Conservation (phyloP, 805 yeast species). For the Candida andamanensis region DNA sequence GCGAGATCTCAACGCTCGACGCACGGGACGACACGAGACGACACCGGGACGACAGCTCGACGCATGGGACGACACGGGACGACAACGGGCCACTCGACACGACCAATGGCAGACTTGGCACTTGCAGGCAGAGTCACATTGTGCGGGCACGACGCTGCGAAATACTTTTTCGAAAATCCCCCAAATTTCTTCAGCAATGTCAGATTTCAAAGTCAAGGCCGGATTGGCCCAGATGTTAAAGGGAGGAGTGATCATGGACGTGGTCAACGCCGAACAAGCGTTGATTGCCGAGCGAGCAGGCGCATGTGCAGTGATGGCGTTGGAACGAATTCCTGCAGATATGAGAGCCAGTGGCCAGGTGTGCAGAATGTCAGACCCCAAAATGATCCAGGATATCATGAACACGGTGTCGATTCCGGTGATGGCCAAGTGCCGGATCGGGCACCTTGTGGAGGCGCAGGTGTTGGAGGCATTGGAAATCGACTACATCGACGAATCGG, state of each 20-base stretch:
- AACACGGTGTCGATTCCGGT: slow-evolving; percentile 66
- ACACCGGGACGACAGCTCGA: no score
- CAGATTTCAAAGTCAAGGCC: slow-evolving; percentile 51
- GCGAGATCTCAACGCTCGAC: no score
- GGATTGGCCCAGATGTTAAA: slow-evolving; percentile 85
- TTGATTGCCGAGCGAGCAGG: slow-evolving; percentile 76
- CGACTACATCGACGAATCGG: slow-evolving; percentile 81
- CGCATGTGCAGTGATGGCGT: slow-evolving; percentile 87
- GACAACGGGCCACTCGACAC: no score
- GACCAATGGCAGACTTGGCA: no score
- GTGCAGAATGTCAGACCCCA: slow-evolving; percentile 82
- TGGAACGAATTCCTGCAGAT: slow-evolving; percentile 81
- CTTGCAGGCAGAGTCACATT: no score
- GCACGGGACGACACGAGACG: no score
- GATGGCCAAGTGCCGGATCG: slow-evolving; percentile 84
- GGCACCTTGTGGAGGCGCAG: slow-evolving; percentile 80
- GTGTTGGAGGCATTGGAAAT: slow-evolving; percentile 64
- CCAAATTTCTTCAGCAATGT: no score
- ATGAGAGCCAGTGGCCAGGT: slow-evolving; percentile 79
- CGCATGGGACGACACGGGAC: no score
- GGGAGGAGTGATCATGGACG: slow-evolving; percentile 73
- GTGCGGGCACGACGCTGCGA: no score
- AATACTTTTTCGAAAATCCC: no score
- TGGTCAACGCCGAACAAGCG: slow-evolving; percentile 77
- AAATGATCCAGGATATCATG: slow-evolving; percentile 72